Percentiles rank a stretch among this genome's conserved stretches.
phyloP scores from a whole-genome alignment of 2,329 filamentous ascomycete species.

The Fusarium protoensiforme region DNA sequence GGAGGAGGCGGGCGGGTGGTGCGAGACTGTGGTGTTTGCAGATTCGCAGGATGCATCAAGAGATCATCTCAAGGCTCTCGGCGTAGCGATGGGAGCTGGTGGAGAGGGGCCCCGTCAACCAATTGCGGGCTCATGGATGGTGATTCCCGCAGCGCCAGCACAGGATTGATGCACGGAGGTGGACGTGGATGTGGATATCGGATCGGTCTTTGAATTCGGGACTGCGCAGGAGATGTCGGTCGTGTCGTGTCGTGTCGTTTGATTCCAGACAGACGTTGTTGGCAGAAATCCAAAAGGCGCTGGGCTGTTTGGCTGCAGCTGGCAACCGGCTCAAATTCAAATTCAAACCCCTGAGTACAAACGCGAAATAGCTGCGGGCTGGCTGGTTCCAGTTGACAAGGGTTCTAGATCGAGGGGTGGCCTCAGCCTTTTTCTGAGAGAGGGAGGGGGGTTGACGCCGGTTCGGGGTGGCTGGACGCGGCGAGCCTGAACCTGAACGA shows the following conservation, averaged over 20 bases:
- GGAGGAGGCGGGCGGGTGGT: constrained; percentile 3
- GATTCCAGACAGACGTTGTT: constrained; percentile 18
- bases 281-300: constrained; percentile 33
- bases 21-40: constrained; percentile 23
- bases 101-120: constrained; percentile 37
- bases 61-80: constrained; percentile 24
- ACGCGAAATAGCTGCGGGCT: constrained; percentile 43
- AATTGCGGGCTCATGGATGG: constrained; percentile 43
- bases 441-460: constrained; percentile 9
- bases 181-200: neutral
- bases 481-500: constrained; percentile 9
- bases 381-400: constrained; percentile 33
- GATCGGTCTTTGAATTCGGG: neutral
- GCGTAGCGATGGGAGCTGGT: constrained; percentile 37
- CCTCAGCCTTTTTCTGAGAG: constrained; percentile 41
- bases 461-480: constrained; percentile 2
- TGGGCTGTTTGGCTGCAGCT: constrained; percentile 27
- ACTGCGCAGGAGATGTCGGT: neutral
- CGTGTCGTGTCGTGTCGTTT: neutral
- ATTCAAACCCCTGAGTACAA: constrained; percentile 44
- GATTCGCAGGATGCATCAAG: constrained; percentile 44
- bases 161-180: neutral
- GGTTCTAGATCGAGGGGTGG: constrained; percentile 46
- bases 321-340: constrained; percentile 24
- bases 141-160: constrained; percentile 22